Conservation (phyloP, 495 filamentous ascomycete species). For the Durotheca rogersii region DNA sequence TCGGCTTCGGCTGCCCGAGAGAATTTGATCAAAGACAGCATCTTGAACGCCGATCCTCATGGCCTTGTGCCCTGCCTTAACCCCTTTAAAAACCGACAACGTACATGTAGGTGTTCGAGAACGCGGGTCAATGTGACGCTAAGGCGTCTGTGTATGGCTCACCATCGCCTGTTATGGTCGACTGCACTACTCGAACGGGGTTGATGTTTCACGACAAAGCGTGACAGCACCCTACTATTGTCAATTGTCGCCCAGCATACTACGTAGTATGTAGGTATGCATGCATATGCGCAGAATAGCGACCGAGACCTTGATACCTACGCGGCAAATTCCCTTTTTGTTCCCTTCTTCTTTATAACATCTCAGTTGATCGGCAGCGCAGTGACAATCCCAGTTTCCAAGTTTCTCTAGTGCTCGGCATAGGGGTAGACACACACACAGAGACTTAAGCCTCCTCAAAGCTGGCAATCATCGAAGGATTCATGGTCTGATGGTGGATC, state of each 20-base stretch:
- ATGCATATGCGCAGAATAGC: not conserved
- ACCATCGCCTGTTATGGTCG: slow-evolving; percentile 11
- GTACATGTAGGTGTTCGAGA: slow-evolving; percentile 25
- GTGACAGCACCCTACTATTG: not conserved
- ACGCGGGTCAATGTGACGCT: slow-evolving; percentile 15
- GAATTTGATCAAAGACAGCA: not conserved
- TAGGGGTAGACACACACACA: not conserved
- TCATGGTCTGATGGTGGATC: slow-evolving; percentile 7
- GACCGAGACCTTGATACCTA: not conserved
- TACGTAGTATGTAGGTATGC: not conserved
- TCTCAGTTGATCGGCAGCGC: not conserved
- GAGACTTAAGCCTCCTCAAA: slow-evolving; percentile 5
- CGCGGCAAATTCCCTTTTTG: not conserved
- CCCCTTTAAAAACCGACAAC: slow-evolving; percentile 2
- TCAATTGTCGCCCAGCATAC: slow-evolving; percentile 3
- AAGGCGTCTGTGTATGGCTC: slow-evolving; percentile 4
- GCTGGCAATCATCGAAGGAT: slow-evolving; percentile 25
- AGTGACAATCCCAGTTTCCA: not conserved
- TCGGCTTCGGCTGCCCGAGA: not conserved
- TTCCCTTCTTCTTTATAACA: not conserved
- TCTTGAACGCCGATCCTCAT: not conserved
- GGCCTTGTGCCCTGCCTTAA: not conserved
- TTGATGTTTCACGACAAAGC: slow-evolving; percentile 14
- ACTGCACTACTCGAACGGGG: slow-evolving; percentile 4
- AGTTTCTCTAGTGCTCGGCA: not conserved